Conservation (phyloP, 202 grass and related monocot species). For the Carex arenaria region DNA sequence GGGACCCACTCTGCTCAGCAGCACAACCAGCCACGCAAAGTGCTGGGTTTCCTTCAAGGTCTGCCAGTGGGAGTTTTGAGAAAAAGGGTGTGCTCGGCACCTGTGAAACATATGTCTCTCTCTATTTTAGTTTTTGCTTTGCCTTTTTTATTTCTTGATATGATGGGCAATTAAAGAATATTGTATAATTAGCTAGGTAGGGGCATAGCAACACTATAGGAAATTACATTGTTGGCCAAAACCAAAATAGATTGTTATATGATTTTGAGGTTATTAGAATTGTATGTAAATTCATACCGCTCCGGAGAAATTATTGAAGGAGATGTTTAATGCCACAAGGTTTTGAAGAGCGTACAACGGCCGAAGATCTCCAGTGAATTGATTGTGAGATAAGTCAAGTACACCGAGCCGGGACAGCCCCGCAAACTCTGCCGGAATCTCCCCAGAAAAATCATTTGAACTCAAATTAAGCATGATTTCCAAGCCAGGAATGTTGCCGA, state of each 20-base stretch:
- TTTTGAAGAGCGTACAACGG: constrained; percentile 61
- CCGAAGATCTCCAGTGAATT: constrained; percentile 60
- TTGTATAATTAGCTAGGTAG: not conserved
- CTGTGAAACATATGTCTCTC: not conserved
- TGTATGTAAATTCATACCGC: not conserved
- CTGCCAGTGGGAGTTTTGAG: constrained; percentile 57
- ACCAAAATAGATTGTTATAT: not conserved
- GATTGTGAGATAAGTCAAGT: constrained; percentile 87
- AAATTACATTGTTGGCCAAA: not conserved
- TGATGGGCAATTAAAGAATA: not conserved
- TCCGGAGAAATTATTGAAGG: constrained; percentile 82
- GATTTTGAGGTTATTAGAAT: not conserved
- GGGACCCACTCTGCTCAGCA: constrained; percentile 12
- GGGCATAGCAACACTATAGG: not conserved
- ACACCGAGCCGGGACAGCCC: constrained; percentile 47
- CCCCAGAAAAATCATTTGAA: constrained; percentile 54
- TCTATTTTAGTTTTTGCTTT: not conserved
- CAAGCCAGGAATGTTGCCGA: constrained; percentile 63
- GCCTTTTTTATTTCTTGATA: not conserved
- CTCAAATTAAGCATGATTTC: constrained; percentile 81
- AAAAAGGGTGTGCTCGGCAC: constrained; percentile 69
- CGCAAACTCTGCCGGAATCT: constrained; percentile 57
- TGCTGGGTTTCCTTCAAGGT: constrained; percentile 68
- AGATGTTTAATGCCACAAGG: constrained; percentile 81
- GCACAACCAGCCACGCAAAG: constrained; percentile 58